Evolutionary conservation across 441 rosid species (phyloP).

Genomic region (Gossypium lobatum): DNA sequence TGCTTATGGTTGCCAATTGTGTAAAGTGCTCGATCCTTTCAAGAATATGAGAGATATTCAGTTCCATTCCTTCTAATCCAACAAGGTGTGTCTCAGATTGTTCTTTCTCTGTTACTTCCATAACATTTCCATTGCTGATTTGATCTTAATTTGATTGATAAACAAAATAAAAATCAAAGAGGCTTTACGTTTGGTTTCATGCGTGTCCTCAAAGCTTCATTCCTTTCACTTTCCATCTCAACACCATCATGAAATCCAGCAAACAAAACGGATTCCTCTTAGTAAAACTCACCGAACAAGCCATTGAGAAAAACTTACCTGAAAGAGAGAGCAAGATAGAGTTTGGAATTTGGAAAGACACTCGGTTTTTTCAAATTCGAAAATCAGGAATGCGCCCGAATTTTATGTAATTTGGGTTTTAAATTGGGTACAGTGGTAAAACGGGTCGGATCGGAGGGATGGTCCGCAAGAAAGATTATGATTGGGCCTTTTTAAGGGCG

Average conservation of each 20-base stretch:
- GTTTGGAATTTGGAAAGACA: too few relatives aligned
- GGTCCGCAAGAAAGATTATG: too few relatives aligned
- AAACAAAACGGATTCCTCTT: neutral
- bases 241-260: neutral
- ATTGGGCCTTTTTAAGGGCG: neutral
- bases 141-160: slow-evolving; percentile 10
- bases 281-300: too few relatives aligned
- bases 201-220: slow-evolving; percentile 45
- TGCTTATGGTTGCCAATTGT: slow-evolving; percentile 38
- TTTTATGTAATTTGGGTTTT: neutral
- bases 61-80: slow-evolving; percentile 76
- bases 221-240: slow-evolving; percentile 43
- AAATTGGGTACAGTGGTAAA: neutral
- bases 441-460: too few relatives aligned
- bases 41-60: slow-evolving; percentile 42
- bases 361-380: slow-evolving; percentile 1
- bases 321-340: too few relatives aligned
- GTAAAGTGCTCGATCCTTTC: slow-evolving; percentile 75
- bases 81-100: slow-evolving; percentile 35
- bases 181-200: slow-evolving; percentile 39
- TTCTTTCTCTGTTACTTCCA: slow-evolving; percentile 42
- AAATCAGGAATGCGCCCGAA: slow-evolving; percentile 8
- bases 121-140: slow-evolving; percentile 23
- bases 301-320: too few relatives aligned
- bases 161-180: neutral